Conservation (phyloP, 2,329 filamentous ascomycete genomes). For the Pyrenophora teres region DNA sequence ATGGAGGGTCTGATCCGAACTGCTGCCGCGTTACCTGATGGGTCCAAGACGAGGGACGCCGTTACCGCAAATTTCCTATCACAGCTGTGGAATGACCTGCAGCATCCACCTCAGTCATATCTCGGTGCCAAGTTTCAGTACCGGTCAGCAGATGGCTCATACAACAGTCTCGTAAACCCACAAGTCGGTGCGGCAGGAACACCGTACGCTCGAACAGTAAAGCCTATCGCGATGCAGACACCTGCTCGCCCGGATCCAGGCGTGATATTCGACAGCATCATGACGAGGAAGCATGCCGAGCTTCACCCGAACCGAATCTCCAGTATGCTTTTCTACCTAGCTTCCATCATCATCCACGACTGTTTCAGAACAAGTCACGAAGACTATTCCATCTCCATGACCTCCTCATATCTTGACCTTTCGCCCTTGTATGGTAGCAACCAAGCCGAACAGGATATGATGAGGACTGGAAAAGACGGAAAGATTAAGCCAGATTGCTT, state of each 20-base stretch:
- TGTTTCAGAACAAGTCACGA: constrained; percentile 68
- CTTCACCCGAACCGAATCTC: constrained; percentile 74
- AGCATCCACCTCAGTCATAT: constrained; percentile 54
- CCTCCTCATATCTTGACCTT: constrained; percentile 76
- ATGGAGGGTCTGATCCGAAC: constrained; percentile 63
- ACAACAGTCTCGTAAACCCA: constrained; percentile 65
- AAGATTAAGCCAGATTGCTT: constrained; percentile 74
- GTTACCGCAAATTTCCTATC: constrained; percentile 53
- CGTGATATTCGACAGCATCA: constrained; percentile 69
- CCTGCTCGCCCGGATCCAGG: constrained; percentile 67
- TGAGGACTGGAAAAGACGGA: constrained; percentile 69
- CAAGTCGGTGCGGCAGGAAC: constrained; percentile 67
- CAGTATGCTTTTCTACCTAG: constrained; percentile 75
- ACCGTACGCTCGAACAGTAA: constrained; percentile 72
- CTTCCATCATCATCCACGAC: constrained; percentile 67
- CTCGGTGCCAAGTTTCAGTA: constrained; percentile 53
- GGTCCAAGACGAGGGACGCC: constrained; percentile 44
- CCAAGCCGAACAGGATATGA: constrained; percentile 66
- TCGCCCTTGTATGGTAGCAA: constrained; percentile 74
- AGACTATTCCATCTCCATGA: constrained; percentile 67
- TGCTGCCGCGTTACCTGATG: constrained; percentile 51
- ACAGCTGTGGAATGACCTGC: constrained; percentile 54
- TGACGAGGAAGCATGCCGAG: constrained; percentile 66
- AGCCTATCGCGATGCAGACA: constrained; percentile 60
- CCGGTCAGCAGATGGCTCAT: constrained; percentile 56